phyloP scores from a whole-genome alignment of 805 yeast genomes.

The Yarrowia hollandica region DNA sequence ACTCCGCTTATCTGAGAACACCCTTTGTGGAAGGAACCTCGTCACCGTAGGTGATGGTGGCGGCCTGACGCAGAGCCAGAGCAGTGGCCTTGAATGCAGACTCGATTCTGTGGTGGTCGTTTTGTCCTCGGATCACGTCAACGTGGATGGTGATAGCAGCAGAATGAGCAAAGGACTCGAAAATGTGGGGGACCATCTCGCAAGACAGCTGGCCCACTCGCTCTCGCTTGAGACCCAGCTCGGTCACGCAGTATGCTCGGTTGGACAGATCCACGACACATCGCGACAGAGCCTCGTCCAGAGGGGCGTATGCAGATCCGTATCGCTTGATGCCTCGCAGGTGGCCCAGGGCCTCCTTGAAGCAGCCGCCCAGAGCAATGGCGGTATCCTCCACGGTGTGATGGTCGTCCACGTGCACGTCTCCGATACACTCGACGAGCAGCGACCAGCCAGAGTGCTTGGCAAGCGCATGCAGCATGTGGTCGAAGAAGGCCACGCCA shows the following conservation, averaged over 20 bases:
- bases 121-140: conserved; percentile 88
- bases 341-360: conserved; percentile 85
- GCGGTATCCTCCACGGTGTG: conserved; percentile 96
- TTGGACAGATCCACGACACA: conserved; percentile 96
- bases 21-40: conserved; percentile 98
- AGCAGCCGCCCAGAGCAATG: conserved; percentile 85
- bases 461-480: conserved; percentile 95
- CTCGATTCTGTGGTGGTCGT: conserved; percentile 96
- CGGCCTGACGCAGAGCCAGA: conserved; percentile 84
- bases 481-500: conserved; percentile 94
- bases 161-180: conserved; percentile 90
- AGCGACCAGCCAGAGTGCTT: conserved; percentile 97
- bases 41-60: conserved; percentile 74
- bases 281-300: conserved; percentile 92
- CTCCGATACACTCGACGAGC: conserved; percentile 87
- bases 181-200: conserved; percentile 97
- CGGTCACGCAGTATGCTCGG: conserved; percentile 88
- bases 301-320: conserved; percentile 91
- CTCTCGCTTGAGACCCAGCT: conserved; percentile 86
- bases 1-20: conserved; percentile 52
- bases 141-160: conserved; percentile 92
- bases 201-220: conserved; percentile 87
- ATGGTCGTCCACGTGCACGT: conserved; percentile 94
- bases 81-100: conserved; percentile 96
- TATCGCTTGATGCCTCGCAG: conserved; percentile 90